phyloP scores from a whole-genome alignment of 805 yeast genomes.

The Teunomyces stri region DNA sequence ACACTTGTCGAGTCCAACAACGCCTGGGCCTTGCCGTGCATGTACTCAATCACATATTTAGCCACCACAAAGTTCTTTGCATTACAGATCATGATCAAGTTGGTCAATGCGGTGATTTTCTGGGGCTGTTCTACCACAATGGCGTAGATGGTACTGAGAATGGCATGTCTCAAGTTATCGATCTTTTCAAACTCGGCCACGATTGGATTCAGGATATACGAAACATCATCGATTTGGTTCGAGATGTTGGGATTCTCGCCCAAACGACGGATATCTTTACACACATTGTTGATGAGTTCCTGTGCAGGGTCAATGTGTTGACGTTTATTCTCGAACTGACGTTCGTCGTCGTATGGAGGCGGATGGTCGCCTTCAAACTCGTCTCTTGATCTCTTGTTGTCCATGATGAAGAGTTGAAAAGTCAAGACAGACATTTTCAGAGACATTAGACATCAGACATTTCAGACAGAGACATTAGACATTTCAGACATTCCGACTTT shows the following conservation, averaged over 20 bases:
- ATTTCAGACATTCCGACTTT: neutral
- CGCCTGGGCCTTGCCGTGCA: constrained; percentile 62
- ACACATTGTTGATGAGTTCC: constrained; percentile 41
- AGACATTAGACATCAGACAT: too few relatives aligned
- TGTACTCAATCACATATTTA: constrained; percentile 62
- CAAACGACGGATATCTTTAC: constrained; percentile 43
- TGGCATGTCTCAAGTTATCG: constrained; percentile 54
- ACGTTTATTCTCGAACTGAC: constrained; percentile 32
- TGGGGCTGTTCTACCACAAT: constrained; percentile 87
- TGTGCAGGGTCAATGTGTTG: constrained; percentile 40
- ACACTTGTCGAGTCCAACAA: constrained; percentile 40
- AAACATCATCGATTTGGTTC: constrained; percentile 49
- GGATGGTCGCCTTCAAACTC: constrained; percentile 22
- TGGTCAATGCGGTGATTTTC: constrained; percentile 70
- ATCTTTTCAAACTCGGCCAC: constrained; percentile 63
- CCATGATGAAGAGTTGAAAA: constrained; percentile 8
- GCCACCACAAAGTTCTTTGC: constrained; percentile 65
- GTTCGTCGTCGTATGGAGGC: constrained; percentile 2
- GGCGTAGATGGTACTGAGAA: constrained; percentile 64
- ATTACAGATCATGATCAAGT: constrained; percentile 64
- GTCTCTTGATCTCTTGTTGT: constrained; percentile 29
- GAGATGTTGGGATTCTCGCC: constrained; percentile 42
- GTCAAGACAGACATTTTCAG: neutral
- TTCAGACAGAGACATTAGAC: too few relatives aligned
- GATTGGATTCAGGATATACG: constrained; percentile 65